A percentile compares a stretch with the other conserved stretches of the same genome.
Evolutionary conservation across 208 protist species (phyloP).

Genomic region (Vickermania spadyakhi): DNA sequence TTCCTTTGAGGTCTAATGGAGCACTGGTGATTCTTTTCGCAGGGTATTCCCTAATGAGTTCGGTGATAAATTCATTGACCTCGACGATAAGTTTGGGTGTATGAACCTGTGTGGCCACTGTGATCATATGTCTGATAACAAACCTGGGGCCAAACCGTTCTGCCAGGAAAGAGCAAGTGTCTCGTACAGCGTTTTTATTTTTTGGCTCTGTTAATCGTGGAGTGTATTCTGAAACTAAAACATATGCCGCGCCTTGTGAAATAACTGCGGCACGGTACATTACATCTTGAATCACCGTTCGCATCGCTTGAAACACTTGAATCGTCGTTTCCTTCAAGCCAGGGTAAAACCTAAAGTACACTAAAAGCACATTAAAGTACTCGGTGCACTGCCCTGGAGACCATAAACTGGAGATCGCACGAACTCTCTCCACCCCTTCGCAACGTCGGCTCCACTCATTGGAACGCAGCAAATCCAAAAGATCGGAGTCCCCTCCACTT

Average conservation of each 20-base stretch:
- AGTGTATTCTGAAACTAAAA: conserved; percentile 51
- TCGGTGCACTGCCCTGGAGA: conserved; percentile 26
- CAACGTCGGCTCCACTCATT: conserved; percentile 66
- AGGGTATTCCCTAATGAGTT: conserved; percentile 14
- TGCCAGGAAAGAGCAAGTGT: conserved; percentile 33
- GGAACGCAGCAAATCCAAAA: conserved; percentile 53
- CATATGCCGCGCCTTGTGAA: conserved; percentile 46
- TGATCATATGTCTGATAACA: conserved; percentile 62
- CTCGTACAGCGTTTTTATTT: conserved; percentile 33
- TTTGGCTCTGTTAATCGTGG: conserved; percentile 65
- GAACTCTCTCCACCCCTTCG: conserved; percentile 49
- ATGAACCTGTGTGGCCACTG: conserved; percentile 27
- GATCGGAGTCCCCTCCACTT: conserved; percentile 32
- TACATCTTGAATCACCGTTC: conserved; percentile 10
- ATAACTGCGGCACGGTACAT: conserved; percentile 27
- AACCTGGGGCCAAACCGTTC: conserved; percentile 37
- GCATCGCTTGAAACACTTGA: conserved; percentile 55
- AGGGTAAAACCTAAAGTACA: conserved; percentile 55
- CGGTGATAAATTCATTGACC: conserved; percentile 52
- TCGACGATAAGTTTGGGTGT: conserved; percentile 68
- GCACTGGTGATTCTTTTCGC: conserved; percentile 3
- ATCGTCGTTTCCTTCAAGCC: conserved; percentile 67
- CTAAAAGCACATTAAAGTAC: conserved; percentile 41
- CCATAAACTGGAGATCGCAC: conserved; percentile 42
- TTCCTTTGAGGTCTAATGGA: conserved; percentile 26